Base-by-base conservation (phyloP, 1,284 basidiomycete species). In the Agroathelia rolfsii region DNA sequence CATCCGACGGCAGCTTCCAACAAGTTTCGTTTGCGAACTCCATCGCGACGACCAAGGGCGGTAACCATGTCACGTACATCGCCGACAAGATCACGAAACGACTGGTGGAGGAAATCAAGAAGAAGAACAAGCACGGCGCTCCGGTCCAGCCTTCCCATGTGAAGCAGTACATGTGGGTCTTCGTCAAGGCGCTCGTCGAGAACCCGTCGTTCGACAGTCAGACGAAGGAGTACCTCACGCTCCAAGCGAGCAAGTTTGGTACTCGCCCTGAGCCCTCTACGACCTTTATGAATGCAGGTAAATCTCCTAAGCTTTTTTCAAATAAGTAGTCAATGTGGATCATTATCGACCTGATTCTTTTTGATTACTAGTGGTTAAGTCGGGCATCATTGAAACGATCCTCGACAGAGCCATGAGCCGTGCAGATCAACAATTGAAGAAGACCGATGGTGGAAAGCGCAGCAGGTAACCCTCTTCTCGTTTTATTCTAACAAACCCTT, bases 151-250 rank as follows among this genome's bases (percentile, higher is more conserved):
- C 88, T 8, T 75, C 79, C 39, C 90, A 96, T 59, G 82, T 98
- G 61, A 94, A 89, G 65, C 93, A 86, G 52, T 93, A 99, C 53
- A 90, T 98, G 75, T 95, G 90, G 90, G 73, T 99, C 40, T 99
- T 98, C 52, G 84, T 99, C 54, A 98, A 98, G 51, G 80, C 88
- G 14, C 68, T 96, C 42, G 85, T 98, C 42, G 93, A 96, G 62
- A 99, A 99, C 53, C 94, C 95, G 6, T 89, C 93, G 1, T 99
- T 99, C 59, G 94, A 99, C 68, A 93, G 90, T 63, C 95, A 99
- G 60, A 98, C 95, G 29, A 99, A 99, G 64, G 95, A 99, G 59
- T 88, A 82, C 6, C 62, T 98, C 45, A 98, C 93, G 2, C 64
- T 98, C 29, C 81, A 84, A 15, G 65, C 80, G 24, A 83, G 78